Conservation (phyloP, 345 rosid species). For the Eucalyptus brandiana region DNA sequence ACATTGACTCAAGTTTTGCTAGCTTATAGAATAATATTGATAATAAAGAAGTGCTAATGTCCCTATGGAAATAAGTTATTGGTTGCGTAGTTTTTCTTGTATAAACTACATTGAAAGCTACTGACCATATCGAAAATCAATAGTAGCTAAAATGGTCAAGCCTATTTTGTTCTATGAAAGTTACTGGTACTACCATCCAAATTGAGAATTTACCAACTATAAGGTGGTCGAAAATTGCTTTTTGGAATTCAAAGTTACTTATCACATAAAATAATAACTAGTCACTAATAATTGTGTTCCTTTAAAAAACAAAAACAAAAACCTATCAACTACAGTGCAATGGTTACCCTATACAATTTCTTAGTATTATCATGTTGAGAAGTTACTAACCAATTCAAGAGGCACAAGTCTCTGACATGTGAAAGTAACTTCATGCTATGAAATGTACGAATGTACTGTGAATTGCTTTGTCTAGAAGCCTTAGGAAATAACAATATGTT, state of each 20-base stretch:
- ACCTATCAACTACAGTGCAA: neutral
- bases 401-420: neutral
- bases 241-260: neutral
- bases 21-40: neutral
- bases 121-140: neutral
- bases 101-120: neutral
- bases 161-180: neutral
- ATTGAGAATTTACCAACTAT: neutral
- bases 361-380: neutral
- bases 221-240: neutral
- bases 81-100: neutral
- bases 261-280: neutral
- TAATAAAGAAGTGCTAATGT: neutral
- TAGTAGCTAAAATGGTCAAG: neutral
- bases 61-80: neutral
- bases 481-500: neutral
- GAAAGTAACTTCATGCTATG: neutral
- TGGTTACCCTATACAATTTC: neutral
- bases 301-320: neutral
- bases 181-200: neutral
- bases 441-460: neutral
- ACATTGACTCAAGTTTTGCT: neutral
- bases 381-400: neutral
- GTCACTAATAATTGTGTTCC: neutral
- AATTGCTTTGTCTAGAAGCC: neutral